Evolutionary conservation across 805 yeast species (phyloP).

Genomic region (Wickerhamiella galacta): DNA sequence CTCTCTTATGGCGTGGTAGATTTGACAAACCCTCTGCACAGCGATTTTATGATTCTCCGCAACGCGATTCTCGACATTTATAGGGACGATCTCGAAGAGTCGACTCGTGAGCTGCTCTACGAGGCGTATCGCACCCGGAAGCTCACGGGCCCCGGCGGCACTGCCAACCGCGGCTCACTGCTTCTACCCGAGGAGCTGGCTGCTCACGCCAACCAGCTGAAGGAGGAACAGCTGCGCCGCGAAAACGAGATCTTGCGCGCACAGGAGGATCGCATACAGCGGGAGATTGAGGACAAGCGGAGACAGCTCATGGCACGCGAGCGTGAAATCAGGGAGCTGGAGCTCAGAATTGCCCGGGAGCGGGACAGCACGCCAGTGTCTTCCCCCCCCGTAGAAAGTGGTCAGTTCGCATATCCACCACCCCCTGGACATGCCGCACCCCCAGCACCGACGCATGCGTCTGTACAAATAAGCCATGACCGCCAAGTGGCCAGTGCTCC

Average conservation of each 20-base stretch:
- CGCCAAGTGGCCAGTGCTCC: too few species aligned
- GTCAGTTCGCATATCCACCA: too few species aligned
- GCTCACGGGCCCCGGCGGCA: constrained; percentile 3
- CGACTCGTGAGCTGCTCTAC: constrained; percentile 61
- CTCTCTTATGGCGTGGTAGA: constrained; percentile 86
- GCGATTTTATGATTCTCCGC: constrained; percentile 74
- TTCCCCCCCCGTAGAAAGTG: too few species aligned
- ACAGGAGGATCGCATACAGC: constrained; percentile 23
- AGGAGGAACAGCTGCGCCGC: constrained; percentile 27
- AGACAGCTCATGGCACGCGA: constrained; percentile 24
- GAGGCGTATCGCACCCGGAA: constrained; percentile 38
- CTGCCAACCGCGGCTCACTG: constrained; percentile 14
- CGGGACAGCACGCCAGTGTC: too few species aligned
- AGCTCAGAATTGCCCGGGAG: too few species aligned
- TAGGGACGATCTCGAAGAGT: constrained; percentile 67
- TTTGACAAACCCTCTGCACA: constrained; percentile 71
- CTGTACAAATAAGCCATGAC: too few species aligned
- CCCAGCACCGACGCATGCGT: too few species aligned
- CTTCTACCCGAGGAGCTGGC: constrained; percentile 26
- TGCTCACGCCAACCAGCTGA: constrained; percentile 23
- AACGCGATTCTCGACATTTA: constrained; percentile 65
- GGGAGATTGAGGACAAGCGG: constrained; percentile 25
- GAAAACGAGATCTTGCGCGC: constrained; percentile 25
- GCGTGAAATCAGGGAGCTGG: constrained; percentile 25
- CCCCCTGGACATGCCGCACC: too few species aligned